Base-by-base conservation (phyloP, 2,329 filamentous ascomycete species). In the Phialemoniopsis sp. region DNA sequence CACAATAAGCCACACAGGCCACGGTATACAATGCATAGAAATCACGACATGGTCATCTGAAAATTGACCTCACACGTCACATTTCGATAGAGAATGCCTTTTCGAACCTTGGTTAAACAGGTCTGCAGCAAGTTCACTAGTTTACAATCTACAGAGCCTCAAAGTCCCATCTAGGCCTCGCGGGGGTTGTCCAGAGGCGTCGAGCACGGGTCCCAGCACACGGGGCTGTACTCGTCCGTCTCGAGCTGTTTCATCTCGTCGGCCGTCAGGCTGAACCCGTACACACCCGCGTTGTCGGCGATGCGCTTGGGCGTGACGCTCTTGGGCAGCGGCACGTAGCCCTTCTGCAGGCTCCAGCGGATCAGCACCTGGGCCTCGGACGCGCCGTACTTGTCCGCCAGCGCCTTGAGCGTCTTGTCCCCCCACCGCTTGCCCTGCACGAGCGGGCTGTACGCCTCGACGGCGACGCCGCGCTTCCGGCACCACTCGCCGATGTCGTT, bases 261-360 rank as follows among this genome's bases (percentile, higher is more conserved):
- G 0, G 55, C 49, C 2, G 69, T 67, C 18, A 86, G 64, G 51
- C 74, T 71, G 56, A 86, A 85, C 52, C 80, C 76, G 9, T 57
- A 80, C 45, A 76, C 72, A 55, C 80, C 67, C 53, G 81, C 76
- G 61, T 87, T 87, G 55, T 70, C 73, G 57, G 68, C 64, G 46
- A 84, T 83, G 29, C 79, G 68, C 29, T 64, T 64, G 18, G 73
- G 69, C 21, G 72, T 81, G 32, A 74, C 76, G 50, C 75, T 81
- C 68, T 84, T 85, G 41, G 80, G 80, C 44, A 84, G 67, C 29
- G 81, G 76, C 12, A 78, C 72, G 58, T 78, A 81, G 4, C 78
- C 84, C 64, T 87, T 90, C 62, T 95, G 86, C 61, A 95, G 60
- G 49, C 85, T 86, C 75, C 88, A 95, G 46, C 89, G 75, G 36